phyloP scores from a whole-genome alignment of 768 basidiomycete species.

The Fibroporia radiculosa region DNA sequence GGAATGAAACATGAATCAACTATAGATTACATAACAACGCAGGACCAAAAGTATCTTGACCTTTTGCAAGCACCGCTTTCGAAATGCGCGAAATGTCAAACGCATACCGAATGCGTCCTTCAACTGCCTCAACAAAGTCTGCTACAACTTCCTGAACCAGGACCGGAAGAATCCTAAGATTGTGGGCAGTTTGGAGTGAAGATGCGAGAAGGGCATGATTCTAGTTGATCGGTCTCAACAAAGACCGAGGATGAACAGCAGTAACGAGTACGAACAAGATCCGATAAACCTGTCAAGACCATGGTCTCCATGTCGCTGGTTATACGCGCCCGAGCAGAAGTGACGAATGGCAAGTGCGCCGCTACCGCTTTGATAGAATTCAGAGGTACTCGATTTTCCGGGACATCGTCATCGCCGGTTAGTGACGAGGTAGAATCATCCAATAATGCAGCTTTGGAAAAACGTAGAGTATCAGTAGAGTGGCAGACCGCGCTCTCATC shows the following conservation, averaged over 20 bases:
- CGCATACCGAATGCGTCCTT: constrained; percentile 68
- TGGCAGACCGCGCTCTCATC: not conserved
- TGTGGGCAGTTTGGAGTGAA: constrained; percentile 93
- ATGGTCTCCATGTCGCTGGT: constrained; percentile 87
- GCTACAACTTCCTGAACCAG: constrained; percentile 72
- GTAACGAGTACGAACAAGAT: constrained; percentile 47
- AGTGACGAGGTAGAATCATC: not conserved
- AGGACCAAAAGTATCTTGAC: constrained; percentile 27
- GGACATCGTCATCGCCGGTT: not conserved
- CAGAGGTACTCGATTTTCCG: constrained; percentile 34
- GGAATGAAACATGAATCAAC: not conserved
- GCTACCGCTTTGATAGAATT: constrained; percentile 69
- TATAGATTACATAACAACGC: not conserved
- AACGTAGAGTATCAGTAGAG: not conserved
- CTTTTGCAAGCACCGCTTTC: constrained; percentile 76
- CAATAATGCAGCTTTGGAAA: constrained; percentile 6
- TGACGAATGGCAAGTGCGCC: constrained; percentile 62
- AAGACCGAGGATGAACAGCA: not conserved
- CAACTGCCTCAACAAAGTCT: constrained; percentile 79
- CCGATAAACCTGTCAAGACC: constrained; percentile 72
- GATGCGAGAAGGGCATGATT: constrained; percentile 89
- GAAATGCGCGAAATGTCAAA: constrained; percentile 88
- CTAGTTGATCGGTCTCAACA: constrained; percentile 30
- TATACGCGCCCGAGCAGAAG: constrained; percentile 61
- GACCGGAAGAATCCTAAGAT: constrained; percentile 76